Evolutionary conservation across 2,329 filamentous ascomycete genomes (phyloP).

Genomic region (Fusarium pseudoanthophilum): DNA sequence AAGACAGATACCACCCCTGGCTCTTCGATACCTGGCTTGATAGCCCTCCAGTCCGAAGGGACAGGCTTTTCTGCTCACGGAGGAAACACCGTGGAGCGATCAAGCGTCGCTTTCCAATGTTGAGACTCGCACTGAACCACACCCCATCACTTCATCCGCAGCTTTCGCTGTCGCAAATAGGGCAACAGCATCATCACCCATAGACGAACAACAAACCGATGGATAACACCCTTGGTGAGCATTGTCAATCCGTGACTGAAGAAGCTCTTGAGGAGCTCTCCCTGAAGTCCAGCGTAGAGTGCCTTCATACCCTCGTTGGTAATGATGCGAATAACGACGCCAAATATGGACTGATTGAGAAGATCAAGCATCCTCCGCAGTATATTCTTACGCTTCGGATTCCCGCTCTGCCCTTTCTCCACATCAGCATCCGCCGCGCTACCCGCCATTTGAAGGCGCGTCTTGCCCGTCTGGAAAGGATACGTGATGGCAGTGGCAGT

Average conservation of each 20-base stretch:
- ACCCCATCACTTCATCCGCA: constrained; percentile 31
- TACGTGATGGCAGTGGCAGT: constrained; percentile 82
- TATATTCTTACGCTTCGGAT: neutral
- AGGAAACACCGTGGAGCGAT: constrained; percentile 81
- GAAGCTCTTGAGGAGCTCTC: constrained; percentile 84
- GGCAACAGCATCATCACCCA: constrained; percentile 67
- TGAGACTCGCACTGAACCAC: constrained; percentile 50
- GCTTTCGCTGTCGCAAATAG: constrained; percentile 38
- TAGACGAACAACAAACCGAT: constrained; percentile 74
- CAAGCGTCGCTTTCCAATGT: constrained; percentile 85
- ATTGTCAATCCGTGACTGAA: constrained; percentile 89
- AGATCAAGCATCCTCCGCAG: constrained; percentile 33
- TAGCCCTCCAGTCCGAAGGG: constrained; percentile 85
- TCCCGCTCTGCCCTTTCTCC: constrained; percentile 4
- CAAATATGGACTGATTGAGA: constrained; percentile 66
- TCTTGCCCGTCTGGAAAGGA: constrained; percentile 87
- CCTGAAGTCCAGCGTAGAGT: constrained; percentile 80
- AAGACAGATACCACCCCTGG: constrained; percentile 60
- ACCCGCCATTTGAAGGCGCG: constrained; percentile 74
- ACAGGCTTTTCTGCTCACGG: constrained; percentile 95
- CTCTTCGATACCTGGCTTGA: constrained; percentile 74
- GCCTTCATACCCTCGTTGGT: constrained; percentile 73
- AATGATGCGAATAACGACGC: constrained; percentile 67
- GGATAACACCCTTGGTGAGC: constrained; percentile 83
- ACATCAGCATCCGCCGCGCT: constrained; percentile 6